A percentile compares a stretch with the other conserved stretches of the same genome.
Conservation (phyloP, 352 stramenopile genomes). For the Globisporangium cylindrosporum region DNA sequence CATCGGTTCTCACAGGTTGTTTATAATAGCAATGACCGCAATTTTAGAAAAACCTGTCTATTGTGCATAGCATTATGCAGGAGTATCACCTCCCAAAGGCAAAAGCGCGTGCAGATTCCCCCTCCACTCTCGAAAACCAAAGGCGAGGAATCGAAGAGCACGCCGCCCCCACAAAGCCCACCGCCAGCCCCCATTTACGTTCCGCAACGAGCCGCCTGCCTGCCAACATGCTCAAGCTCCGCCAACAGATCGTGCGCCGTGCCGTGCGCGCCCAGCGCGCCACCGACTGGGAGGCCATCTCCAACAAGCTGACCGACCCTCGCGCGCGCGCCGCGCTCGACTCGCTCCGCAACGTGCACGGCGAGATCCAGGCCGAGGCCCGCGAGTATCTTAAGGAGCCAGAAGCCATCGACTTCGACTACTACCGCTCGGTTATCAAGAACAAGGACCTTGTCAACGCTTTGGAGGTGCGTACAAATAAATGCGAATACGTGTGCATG, state of each 20-base stretch:
- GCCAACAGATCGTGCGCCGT: slow-evolving; percentile 73
- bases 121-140: slow-evolving; percentile 21
- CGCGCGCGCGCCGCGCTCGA: slow-evolving; percentile 74
- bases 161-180: slow-evolving; percentile 9
- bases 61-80: neutral
- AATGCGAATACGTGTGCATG: neutral
- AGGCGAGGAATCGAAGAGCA: slow-evolving; percentile 15
- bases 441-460: slow-evolving; percentile 87
- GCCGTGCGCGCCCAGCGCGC: slow-evolving; percentile 47
- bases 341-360: slow-evolving; percentile 73
- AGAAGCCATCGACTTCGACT: slow-evolving; percentile 82
- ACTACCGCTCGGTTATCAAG: slow-evolving; percentile 86
- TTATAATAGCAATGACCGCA: neutral
- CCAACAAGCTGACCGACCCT: slow-evolving; percentile 74
- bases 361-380: slow-evolving; percentile 72
- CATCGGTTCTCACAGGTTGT: neutral
- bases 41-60: neutral
- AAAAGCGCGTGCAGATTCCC: slow-evolving; percentile 4
- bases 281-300: slow-evolving; percentile 67
- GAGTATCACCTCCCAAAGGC: neutral
- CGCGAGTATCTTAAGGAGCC: slow-evolving; percentile 73
- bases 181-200: slow-evolving; percentile 5
- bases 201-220: slow-evolving; percentile 11
- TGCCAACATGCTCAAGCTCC: slow-evolving; percentile 66
- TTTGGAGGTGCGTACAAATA: slow-evolving; percentile 44